phyloP scores from a whole-genome alignment of 306 rosid species.

The Ceratonia siliqua region DNA sequence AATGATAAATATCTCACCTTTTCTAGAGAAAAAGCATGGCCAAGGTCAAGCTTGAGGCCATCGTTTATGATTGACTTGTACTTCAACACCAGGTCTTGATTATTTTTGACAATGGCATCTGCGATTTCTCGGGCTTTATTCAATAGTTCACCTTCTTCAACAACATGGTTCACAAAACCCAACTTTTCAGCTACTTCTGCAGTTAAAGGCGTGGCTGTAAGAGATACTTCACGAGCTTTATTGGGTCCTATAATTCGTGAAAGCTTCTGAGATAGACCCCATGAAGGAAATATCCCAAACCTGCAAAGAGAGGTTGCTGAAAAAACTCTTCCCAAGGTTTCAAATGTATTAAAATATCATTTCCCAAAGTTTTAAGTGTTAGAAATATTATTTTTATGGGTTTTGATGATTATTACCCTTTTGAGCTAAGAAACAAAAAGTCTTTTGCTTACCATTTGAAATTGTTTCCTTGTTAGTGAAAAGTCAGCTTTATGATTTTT shows the following conservation, averaged over 20 bases:
- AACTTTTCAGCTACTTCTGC: conserved; percentile 76
- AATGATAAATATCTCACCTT: conserved; percentile 48
- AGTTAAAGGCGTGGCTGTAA: conserved; percentile 75
- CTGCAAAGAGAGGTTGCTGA: conserved; percentile 43
- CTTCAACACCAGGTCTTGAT: conserved; percentile 77
- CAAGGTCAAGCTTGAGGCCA: conserved; percentile 78
- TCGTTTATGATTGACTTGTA: conserved; percentile 85
- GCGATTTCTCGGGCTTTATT: conserved; percentile 77
- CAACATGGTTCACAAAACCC: conserved; percentile 89
- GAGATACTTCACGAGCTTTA: conserved; percentile 87
- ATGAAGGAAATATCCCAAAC: conserved; percentile 95
- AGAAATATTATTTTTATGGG: no score
- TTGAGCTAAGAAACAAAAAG: no score
- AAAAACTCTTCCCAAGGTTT: no score
- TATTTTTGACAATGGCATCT: conserved; percentile 62
- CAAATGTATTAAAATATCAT: no score
- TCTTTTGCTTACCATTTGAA: no score
- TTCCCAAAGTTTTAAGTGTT: no score
- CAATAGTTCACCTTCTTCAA: conserved; percentile 70
- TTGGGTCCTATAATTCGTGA: conserved; percentile 71
- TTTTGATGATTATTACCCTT: no score
- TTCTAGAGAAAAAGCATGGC: conserved; percentile 72
- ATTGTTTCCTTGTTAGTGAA: no score
- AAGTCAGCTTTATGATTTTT: no score
- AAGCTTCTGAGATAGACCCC: conserved; percentile 97